Evolutionary conservation across 345 rosid species (phyloP), one percentile per base, ranked within the genome.

Genomic region (Camelina hispida): DNA sequence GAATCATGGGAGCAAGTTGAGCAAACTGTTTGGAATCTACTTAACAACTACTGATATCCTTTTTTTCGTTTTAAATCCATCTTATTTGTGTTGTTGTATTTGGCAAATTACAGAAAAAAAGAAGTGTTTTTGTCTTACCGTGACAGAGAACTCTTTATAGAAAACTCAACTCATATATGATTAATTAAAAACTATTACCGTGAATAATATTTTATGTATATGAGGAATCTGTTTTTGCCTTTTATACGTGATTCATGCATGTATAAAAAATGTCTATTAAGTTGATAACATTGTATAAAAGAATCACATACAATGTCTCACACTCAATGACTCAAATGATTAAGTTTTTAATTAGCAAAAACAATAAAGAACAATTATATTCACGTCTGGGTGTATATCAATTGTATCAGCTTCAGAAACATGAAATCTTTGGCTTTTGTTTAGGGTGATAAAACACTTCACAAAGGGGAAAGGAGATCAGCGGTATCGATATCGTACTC

Each of bases 1-100:
- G 74, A 85, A 23, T 83, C 97, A 50, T 92, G 97, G 99, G 94
- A 95, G 81, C 96, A 87, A 78, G 85, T 95, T 59, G 99, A 91
- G 83, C 79, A 62, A 42, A 71, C 79, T 0, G 97, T 89, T 8
- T 95, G 97, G 97, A 89, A 89, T 73, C 87, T 86, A 48, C 81
- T 95, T 20, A 91, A 91, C 69, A 75, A 69, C 52, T 88, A 90
- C 76, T 88, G 66, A 81, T 74, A 43, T 58, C 4, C 5, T 14
- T 5, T 5, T 38, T 52, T 62, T 25, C 3, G 1, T 53, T 28
- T 8, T 15, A 14, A 28, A 14, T 4, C 15, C 4, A n/a, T 35
- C n/a, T 25, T 48, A 15, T 37, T 28, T 15, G 16, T 43, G 50
- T 60, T 71, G 58, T 60, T 71, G 48, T 71, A 35, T 71, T 30